A percentile compares a stretch with the other conserved stretches of the same genome.
These are phyloP conservation scores for Pezicula radicicola DNA, from an alignment of 2,329 filamentous ascomycete genomes.

Conservation along the genomic window DNA sequence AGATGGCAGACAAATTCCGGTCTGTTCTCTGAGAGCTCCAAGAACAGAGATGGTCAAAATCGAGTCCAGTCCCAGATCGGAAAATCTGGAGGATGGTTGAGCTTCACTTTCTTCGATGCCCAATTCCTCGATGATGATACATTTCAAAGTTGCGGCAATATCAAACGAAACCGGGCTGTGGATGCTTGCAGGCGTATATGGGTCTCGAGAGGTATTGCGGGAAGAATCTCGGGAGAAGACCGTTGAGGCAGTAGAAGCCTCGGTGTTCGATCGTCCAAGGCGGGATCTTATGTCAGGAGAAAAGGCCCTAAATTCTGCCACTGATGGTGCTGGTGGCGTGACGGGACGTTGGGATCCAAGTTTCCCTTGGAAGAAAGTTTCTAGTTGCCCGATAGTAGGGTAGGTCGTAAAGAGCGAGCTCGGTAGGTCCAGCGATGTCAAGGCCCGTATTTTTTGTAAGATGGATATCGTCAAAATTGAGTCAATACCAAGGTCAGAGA, in stretches of 20 bases:
- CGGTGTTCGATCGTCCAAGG: too few species aligned
- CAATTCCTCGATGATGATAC: constrained; percentile 6
- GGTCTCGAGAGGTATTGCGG: too few species aligned
- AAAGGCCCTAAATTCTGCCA: neutral
- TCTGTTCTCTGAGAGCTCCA: constrained; percentile 1
- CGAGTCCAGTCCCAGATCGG: constrained; percentile 12
- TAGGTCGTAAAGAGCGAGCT: constrained; percentile 2
- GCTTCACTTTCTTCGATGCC: constrained; percentile 7
- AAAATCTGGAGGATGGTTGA: constrained; percentile 1
- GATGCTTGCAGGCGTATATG: neutral
- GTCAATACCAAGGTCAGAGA: constrained; percentile 53
- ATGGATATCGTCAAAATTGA: constrained; percentile 40
- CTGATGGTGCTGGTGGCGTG: neutral
- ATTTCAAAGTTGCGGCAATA: neutral
- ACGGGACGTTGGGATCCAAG: neutral
- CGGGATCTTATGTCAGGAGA: too few species aligned
- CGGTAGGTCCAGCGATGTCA: constrained; percentile 2
- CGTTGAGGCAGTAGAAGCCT: too few species aligned
- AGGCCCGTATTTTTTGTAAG: neutral
- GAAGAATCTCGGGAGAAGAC: too few species aligned
- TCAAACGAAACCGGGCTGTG: neutral
- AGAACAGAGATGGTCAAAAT: constrained; percentile 9
- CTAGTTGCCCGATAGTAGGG: neutral
- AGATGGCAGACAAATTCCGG: constrained; percentile 3
- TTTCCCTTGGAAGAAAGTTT: neutral